Evolutionary conservation across 495 filamentous ascomycete species (phyloP).

Genomic region (Penicillium paradoxum): DNA sequence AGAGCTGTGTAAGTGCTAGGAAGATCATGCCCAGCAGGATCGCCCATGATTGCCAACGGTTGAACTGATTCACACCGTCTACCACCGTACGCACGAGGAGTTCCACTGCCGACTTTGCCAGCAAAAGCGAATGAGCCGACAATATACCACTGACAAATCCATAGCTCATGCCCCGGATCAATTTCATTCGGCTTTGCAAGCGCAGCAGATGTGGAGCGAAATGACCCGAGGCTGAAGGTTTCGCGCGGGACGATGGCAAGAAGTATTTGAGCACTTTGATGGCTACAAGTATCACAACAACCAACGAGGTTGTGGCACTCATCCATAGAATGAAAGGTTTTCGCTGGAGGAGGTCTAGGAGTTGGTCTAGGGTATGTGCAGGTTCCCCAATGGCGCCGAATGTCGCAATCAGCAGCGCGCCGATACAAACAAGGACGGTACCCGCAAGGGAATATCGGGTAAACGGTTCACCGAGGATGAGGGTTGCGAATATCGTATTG

Average conservation of each 20-base stretch:
- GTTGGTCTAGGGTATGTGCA: slow-evolving; percentile 78
- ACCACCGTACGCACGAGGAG: slow-evolving; percentile 89
- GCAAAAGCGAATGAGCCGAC: slow-evolving; percentile 85
- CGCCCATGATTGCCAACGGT: slow-evolving; percentile 95
- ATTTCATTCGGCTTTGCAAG: slow-evolving; percentile 53
- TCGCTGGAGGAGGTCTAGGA: slow-evolving; percentile 69
- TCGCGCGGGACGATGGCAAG: slow-evolving; percentile 29
- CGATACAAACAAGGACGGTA: slow-evolving; percentile 79
- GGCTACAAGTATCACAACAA: slow-evolving; percentile 59
- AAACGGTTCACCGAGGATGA: slow-evolving; percentile 92
- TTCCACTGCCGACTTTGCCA: slow-evolving; percentile 96
- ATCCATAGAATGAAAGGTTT: slow-evolving; percentile 89
- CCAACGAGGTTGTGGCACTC: slow-evolving; percentile 66
- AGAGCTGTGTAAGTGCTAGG: slow-evolving; percentile 86
- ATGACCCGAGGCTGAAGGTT: slow-evolving; percentile 28
- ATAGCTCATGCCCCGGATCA: slow-evolving; percentile 83
- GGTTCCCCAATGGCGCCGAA: slow-evolving; percentile 97
- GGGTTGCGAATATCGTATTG: slow-evolving; percentile 92
- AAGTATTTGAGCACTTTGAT: slow-evolving; percentile 55
- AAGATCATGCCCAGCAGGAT: slow-evolving; percentile 77
- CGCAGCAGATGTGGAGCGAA: slow-evolving; percentile 40
- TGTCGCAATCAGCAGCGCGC: slow-evolving; percentile 82
- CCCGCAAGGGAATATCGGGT: slow-evolving; percentile 86
- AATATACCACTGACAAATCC: slow-evolving; percentile 87
- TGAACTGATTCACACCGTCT: slow-evolving; percentile 88